Conservation (phyloP, 352 stramenopile species). For the Plasmopara halstedii region DNA sequence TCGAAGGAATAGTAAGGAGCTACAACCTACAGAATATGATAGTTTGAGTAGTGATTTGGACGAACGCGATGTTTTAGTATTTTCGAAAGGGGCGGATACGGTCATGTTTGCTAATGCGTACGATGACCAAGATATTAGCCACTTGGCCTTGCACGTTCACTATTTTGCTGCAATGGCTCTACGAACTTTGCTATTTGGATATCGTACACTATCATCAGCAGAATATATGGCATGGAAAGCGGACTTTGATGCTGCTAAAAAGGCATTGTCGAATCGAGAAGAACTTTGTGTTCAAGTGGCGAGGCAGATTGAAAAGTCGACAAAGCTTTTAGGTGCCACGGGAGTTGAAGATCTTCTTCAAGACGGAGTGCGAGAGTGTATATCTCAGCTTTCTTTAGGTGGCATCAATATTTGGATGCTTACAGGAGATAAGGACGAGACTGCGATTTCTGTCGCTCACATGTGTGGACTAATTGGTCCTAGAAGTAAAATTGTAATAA, state of each 20-base stretch:
- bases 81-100: constrained; percentile 85
- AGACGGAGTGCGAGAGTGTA: constrained; percentile 94
- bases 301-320: constrained; percentile 63
- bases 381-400: constrained; percentile 90
- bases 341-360: constrained; percentile 97
- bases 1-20: constrained; percentile 20
- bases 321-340: constrained; percentile 91
- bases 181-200: constrained; percentile 77
- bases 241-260: constrained; percentile 63
- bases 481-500: constrained; percentile 75
- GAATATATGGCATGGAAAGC: constrained; percentile 73
- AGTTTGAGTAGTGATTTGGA: constrained; percentile 11
- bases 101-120: constrained; percentile 81
- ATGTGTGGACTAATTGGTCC: constrained; percentile 89
- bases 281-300: constrained; percentile 60
- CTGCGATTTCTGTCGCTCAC: constrained; percentile 97
- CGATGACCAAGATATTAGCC: constrained; percentile 67
- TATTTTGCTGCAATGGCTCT: constrained; percentile 85
- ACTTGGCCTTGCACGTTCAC: constrained; percentile 72
- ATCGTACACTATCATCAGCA: constrained; percentile 45
- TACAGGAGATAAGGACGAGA: constrained; percentile 99
- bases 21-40: constrained; percentile 25
- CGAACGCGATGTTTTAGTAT: constrained; percentile 62
- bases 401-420: constrained; percentile 99
- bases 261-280: constrained; percentile 54